Evolutionary conservation across 208 protist species (phyloP).

Genomic region (Herpetomonas samuelpessoai): DNA sequence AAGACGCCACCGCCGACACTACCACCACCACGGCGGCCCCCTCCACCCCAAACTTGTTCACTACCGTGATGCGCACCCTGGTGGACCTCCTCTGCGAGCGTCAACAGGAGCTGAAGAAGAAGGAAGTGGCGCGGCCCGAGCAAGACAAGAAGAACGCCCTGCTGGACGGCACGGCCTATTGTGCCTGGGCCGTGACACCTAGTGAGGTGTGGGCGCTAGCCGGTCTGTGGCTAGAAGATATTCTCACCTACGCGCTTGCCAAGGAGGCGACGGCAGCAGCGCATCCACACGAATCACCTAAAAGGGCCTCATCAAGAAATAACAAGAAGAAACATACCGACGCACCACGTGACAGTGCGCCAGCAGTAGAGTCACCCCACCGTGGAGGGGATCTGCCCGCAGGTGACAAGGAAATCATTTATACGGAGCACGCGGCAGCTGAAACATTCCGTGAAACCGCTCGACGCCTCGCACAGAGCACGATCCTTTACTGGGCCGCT

Average conservation of each 20-base stretch:
- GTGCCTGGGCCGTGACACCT: conserved; percentile 65
- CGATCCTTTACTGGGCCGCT: conserved; percentile 80
- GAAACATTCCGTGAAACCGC: conserved; percentile 24
- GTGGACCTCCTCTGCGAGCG: conserved; percentile 30
- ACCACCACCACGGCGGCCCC: not conserved
- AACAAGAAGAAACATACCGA: not conserved
- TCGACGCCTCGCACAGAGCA: conserved; percentile 38
- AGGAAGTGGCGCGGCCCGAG: conserved; percentile 5
- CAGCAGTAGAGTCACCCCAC: no score
- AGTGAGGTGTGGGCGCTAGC: conserved; percentile 74
- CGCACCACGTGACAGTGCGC: no score
- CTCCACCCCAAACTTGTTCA: conserved; percentile 35
- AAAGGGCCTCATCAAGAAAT: no score
- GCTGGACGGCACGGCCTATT: conserved; percentile 22
- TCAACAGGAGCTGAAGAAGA: conserved; percentile 26
- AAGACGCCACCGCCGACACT: not conserved
- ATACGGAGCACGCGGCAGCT: not conserved
- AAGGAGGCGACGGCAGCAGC: conserved; percentile 1
- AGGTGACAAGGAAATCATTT: no score
- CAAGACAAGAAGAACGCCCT: conserved; percentile 12
- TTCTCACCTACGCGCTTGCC: conserved; percentile 46
- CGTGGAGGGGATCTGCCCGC: no score
- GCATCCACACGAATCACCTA: not conserved
- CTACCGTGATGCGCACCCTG: conserved; percentile 50
- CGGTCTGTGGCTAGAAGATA: conserved; percentile 62